Evolutionary conservation across 2,329 filamentous ascomycete genomes (phyloP), one percentile per base, ranked within the genome.

Genomic region (Venturia carpophila): DNA sequence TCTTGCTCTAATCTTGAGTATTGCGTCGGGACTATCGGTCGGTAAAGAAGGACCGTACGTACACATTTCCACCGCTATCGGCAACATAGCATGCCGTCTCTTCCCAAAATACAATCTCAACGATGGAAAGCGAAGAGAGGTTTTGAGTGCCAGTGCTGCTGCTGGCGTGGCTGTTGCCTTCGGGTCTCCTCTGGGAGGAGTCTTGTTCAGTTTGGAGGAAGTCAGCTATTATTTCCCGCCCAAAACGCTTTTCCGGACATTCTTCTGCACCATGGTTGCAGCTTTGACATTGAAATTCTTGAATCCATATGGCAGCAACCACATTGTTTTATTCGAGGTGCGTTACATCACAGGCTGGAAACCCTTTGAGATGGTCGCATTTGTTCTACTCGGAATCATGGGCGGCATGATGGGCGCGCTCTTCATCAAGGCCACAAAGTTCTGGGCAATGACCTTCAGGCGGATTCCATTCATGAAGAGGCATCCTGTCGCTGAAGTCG

Each of bases 141-240:
- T 96, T 0, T 80, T 97, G n/a, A 96, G 92, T 60, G 93, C 93
- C 0, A 91, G 91, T 27, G 92, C 93, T 0, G 92, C 93, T 0
- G 91, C 91, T 64, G 93, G 93, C 73, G 91, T 97, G 5, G 90
- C 92, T 13, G 93, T 97, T 41, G 93, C 93, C 15, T 97, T 97
- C 73, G 93, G 93, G 45, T 92, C 93, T 0, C 93, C 93, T 1
- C 86, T 90, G 52, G 91, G 92, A 10, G 93, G 93, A 63, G 92
- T 97, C 1, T 81, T 97, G 2, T 97, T 97, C 75, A 92, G 91
- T 42, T 77, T 97, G 39, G 94, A 99, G 76, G 94, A 97, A 81
- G 92, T 97, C 68, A 87, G 90, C 70, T 97, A 97, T 76, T 97
- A 97, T 76, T 97, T 97, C 74, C 93, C 94, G 0, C 91, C 93